Percentiles rank a stretch among this genome's conserved stretches.
phyloP scores from a whole-genome alignment of 306 rosid species.

The Hippophae gyantsensis region DNA sequence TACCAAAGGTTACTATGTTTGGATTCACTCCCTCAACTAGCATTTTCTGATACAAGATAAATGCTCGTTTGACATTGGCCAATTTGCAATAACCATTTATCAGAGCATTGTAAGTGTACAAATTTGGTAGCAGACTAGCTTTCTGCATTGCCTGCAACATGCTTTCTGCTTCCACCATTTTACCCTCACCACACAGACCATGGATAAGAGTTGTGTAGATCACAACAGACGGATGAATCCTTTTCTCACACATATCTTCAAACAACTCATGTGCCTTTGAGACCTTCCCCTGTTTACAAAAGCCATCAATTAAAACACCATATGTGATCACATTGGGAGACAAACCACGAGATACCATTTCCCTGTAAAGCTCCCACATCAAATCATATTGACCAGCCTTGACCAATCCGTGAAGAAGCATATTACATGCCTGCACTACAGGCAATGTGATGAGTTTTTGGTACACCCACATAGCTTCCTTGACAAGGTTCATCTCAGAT shows the following conservation, averaged over 20 bases:
- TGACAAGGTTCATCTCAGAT: constrained; percentile 37
- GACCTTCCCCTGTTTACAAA: constrained; percentile 29
- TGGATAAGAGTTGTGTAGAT: constrained; percentile 44
- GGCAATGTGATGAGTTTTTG: constrained; percentile 22
- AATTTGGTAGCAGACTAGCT: constrained; percentile 38
- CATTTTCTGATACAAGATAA: constrained; percentile 36
- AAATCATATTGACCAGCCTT: constrained; percentile 31
- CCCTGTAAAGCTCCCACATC: constrained; percentile 33
- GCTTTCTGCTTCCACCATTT: constrained; percentile 43
- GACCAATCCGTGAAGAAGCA: constrained; percentile 46
- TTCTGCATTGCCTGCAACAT: constrained; percentile 36
- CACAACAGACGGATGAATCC: constrained; percentile 37
- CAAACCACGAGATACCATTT: constrained; percentile 42
- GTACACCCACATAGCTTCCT: constrained; percentile 53
- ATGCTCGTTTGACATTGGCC: constrained; percentile 31
- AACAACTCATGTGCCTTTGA: constrained; percentile 31
- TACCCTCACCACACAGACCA: constrained; percentile 35
- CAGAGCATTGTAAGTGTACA: constrained; percentile 50
- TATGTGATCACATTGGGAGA: constrained; percentile 42
- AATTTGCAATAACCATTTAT: constrained; percentile 63
- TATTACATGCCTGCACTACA: constrained; percentile 40
- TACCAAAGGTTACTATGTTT: constrained; percentile 46
- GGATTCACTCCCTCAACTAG: constrained; percentile 35
- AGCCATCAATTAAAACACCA: constrained; percentile 44
- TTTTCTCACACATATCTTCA: constrained; percentile 48